phyloP scores from a whole-genome alignment of 345 rosid genomes.

The Salix brachista region DNA sequence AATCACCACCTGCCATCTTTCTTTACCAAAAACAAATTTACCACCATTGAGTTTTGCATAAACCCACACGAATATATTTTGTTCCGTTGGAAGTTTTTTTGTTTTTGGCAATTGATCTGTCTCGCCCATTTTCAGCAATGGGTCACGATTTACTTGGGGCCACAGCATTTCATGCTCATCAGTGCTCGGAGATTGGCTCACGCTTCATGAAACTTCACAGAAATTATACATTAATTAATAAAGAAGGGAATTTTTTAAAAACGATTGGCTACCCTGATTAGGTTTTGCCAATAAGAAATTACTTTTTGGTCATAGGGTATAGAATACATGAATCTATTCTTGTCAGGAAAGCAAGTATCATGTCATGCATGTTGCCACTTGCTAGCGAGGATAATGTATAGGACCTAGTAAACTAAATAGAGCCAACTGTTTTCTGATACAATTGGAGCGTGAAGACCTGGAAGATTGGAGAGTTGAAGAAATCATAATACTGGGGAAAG shows the following conservation, averaged over 20 bases:
- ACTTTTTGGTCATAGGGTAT: not conserved
- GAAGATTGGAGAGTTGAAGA: not conserved
- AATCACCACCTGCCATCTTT: constrained; percentile 2
- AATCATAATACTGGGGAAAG: not conserved
- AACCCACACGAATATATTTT: no score
- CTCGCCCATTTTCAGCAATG: not conserved
- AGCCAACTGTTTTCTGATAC: not conserved
- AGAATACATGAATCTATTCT: not conserved
- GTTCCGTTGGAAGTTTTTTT: not conserved
- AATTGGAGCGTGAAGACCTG: not conserved
- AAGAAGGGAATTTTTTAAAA: not conserved
- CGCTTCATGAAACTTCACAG: not conserved
- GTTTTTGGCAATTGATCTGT: not conserved
- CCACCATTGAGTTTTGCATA: not conserved
- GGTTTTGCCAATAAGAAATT: not conserved
- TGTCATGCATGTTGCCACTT: not conserved
- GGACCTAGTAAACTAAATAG: not conserved
- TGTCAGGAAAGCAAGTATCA: not conserved
- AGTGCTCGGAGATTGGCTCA: not conserved
- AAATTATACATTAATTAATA: not conserved
- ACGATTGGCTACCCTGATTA: not conserved
- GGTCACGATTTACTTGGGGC: not conserved
- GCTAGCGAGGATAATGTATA: not conserved
- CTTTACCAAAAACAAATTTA: not conserved
- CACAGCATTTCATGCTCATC: not conserved